A percentile compares a stretch with the other conserved stretches of the same genome.
Conservation (phyloP, 176 grass and related monocot species). For the Panicum miliaceum region DNA sequence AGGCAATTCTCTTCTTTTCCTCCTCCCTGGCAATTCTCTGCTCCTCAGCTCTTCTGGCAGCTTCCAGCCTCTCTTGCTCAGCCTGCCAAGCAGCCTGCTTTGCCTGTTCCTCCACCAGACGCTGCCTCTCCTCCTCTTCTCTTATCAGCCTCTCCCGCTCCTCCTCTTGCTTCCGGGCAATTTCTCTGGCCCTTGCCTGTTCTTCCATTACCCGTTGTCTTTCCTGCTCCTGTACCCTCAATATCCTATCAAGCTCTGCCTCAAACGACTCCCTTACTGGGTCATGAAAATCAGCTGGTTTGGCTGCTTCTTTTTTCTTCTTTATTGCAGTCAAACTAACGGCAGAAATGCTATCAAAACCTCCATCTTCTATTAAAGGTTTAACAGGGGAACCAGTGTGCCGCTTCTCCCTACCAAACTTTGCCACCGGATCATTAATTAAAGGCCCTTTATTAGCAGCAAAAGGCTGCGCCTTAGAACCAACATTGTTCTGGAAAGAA, state of each 20-base stretch:
- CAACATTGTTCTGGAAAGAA: constrained; percentile 64
- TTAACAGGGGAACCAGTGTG: constrained; percentile 43
- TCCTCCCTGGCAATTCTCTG: constrained; percentile 91
- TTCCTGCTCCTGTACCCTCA: constrained; percentile 89
- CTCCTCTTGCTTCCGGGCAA: constrained; percentile 79
- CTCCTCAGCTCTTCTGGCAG: constrained; percentile 72
- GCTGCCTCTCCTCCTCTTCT: constrained; percentile 75
- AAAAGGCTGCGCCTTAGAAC: constrained; percentile 57
- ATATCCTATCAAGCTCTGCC: constrained; percentile 88
- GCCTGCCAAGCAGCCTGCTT: constrained; percentile 72
- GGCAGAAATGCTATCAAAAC: constrained; percentile 65
- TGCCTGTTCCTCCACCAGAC: constrained; percentile 74
- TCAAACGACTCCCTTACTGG: constrained; percentile 93
- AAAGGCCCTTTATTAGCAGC: constrained; percentile 57
- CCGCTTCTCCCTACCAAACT: constrained; percentile 68
- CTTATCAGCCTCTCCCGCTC: constrained; percentile 80
- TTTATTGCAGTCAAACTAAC: constrained; percentile 78
- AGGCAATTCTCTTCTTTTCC: constrained; percentile 62
- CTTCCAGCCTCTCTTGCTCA: constrained; percentile 87
- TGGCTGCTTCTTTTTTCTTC: constrained; percentile 80
- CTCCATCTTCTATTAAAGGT: constrained; percentile 60
- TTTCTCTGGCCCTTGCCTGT: constrained; percentile 66
- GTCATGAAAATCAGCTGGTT: constrained; percentile 77
- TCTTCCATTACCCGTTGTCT: constrained; percentile 76
- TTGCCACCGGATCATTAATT: constrained; percentile 49